These are phyloP conservation scores for Dryas integrifolia DNA, from an alignment of 331 rosid species.

Conservation along the genomic window DNA sequence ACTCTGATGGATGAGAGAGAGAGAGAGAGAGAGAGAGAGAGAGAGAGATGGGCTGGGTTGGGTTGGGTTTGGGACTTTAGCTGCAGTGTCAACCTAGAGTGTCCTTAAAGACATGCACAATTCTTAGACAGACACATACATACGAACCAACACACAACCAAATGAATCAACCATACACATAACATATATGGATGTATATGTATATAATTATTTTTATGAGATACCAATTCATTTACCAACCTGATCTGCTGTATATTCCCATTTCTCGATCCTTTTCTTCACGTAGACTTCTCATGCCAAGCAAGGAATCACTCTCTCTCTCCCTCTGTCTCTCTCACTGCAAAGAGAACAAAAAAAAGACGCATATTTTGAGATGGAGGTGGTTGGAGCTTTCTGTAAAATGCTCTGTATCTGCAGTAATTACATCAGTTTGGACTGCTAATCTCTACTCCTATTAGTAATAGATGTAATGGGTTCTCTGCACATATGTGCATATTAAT, in stretches of 20 bases:
- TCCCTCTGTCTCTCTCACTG: background rate
- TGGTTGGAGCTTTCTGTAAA: slow-evolving; percentile 13
- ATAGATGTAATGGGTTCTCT: too few species aligned
- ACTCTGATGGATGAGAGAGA: too few species aligned
- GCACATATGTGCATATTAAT: too few species aligned
- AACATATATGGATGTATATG: too few species aligned
- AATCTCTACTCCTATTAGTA: too few species aligned
- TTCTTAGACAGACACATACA: slow-evolving; percentile 36
- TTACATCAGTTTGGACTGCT: background rate
- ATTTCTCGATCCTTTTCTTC: slow-evolving; percentile 42
- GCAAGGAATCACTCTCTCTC: slow-evolving; percentile 37
- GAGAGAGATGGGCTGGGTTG: slow-evolving; percentile 6
- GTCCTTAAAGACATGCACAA: slow-evolving; percentile 50
- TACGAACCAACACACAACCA: slow-evolving; percentile 46
- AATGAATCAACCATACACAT: background rate
- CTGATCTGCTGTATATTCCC: slow-evolving; percentile 20
- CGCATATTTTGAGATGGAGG: background rate
- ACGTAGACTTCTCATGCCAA: slow-evolving; percentile 33
- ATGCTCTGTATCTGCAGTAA: background rate
- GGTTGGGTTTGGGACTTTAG: slow-evolving; percentile 39
- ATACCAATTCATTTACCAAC: slow-evolving; percentile 19
- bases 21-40: slow-evolving; percentile 10
- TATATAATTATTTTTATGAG: too few species aligned
- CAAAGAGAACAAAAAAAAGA: background rate
- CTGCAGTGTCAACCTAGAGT: slow-evolving; percentile 81